Evolutionary conservation across 164 flowering plant species (phyloP).

Genomic region (Berberis thunbergii): DNA sequence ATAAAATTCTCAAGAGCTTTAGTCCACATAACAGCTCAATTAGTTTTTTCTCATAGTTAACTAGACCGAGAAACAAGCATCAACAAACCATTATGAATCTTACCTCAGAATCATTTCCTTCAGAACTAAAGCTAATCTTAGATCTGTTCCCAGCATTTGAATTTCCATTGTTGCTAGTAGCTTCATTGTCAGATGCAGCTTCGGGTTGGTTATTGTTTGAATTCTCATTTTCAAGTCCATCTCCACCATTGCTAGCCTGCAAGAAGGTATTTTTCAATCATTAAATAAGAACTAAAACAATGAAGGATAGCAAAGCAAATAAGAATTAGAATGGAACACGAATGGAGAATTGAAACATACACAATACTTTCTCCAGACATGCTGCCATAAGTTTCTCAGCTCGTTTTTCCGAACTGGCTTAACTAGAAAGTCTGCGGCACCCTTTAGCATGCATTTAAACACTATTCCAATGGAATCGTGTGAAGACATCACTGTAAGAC

Average conservation of each 20-base stretch:
- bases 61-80: neutral
- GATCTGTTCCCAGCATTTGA: conserved; percentile 17
- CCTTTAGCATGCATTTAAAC: conserved; percentile 46
- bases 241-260: conserved; percentile 9
- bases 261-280: neutral
- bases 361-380: conserved; percentile 46
- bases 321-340: neutral
- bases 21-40: too few relatives aligned
- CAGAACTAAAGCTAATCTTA: conserved; percentile 17
- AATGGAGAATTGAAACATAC: conserved; percentile 16
- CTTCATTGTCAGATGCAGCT: conserved; percentile 21
- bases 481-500: conserved; percentile 47
- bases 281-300: neutral
- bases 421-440: conserved; percentile 50
- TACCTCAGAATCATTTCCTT: conserved; percentile 34
- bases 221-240: conserved; percentile 11
- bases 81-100: conserved; percentile 1
- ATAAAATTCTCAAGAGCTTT: too few relatives aligned
- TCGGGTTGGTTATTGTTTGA: conserved; percentile 11
- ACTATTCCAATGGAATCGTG: conserved; percentile 41
- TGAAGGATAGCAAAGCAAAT: neutral
- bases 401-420: conserved; percentile 52
- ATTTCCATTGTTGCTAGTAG: conserved; percentile 22
- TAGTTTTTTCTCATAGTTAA: neutral
- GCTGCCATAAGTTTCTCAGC: conserved; percentile 47